phyloP scores from a whole-genome alignment of 371 early-diverging fungal species.

The Mortierella sp. region DNA sequence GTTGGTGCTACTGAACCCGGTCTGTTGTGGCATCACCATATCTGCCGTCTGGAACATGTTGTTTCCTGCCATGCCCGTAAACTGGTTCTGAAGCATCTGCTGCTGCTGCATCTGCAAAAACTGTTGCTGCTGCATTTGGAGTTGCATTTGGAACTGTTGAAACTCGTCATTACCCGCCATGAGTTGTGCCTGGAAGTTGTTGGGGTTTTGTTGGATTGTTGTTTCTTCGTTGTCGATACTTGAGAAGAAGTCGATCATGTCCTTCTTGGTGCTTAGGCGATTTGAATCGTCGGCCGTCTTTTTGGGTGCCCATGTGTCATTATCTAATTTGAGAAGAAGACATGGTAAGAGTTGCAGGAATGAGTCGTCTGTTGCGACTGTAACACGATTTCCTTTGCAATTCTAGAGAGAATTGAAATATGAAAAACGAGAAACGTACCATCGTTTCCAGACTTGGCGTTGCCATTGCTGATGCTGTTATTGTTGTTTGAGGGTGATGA shows the following conservation, averaged over 20 bases:
- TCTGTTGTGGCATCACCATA: slow-evolving; percentile 36
- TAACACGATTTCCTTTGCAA: background rate
- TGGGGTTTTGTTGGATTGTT: slow-evolving; percentile 61
- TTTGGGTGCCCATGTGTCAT: slow-evolving; percentile 35
- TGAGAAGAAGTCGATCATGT: slow-evolving; percentile 81
- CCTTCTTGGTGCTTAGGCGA: slow-evolving; percentile 58
- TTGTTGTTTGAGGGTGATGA: slow-evolving; percentile 23
- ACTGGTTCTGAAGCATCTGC: slow-evolving; percentile 49
- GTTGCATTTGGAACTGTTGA: slow-evolving; percentile 51
- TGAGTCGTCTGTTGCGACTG: background rate
- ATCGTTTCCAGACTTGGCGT: slow-evolving; percentile 18
- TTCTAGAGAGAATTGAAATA: background rate
- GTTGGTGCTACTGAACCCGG: slow-evolving; percentile 49
- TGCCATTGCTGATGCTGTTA: background rate
- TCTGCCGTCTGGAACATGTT: slow-evolving; percentile 25
- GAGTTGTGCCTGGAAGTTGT: slow-evolving; percentile 52
- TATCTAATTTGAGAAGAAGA: slow-evolving; percentile 5
- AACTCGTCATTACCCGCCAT: slow-evolving; percentile 48
- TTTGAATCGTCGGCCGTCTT: slow-evolving; percentile 57
- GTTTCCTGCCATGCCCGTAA: slow-evolving; percentile 38
- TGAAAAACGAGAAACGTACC: slow-evolving; percentile 6
- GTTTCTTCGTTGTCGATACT: slow-evolving; percentile 78
- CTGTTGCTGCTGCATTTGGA: slow-evolving; percentile 46
- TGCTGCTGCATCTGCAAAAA: slow-evolving; percentile 47
- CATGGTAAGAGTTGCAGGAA: no score